Conservation (phyloP, 2,329 filamentous ascomycete genomes). For the Aschersonia sp. region DNA sequence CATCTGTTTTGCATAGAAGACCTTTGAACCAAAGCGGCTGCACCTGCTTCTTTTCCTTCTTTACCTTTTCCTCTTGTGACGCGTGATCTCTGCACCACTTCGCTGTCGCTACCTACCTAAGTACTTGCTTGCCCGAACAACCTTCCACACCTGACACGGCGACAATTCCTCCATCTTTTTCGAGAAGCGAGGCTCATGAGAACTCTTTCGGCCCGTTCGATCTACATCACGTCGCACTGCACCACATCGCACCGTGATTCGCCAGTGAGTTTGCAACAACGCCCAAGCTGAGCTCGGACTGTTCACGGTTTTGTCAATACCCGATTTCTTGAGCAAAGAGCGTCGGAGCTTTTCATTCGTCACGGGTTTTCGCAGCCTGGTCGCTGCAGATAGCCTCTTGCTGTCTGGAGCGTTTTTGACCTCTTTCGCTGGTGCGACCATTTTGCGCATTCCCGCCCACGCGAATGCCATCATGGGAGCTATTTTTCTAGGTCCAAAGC, state of each 20-base stretch:
- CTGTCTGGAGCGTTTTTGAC: not conserved
- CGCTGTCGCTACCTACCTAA: too few relatives aligned
- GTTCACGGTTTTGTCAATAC: not conserved
- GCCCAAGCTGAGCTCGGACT: not conserved
- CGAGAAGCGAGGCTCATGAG: not conserved
- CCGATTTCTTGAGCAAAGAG: not conserved
- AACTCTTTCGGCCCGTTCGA: not conserved
- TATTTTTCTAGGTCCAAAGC: slow-evolving; percentile 20
- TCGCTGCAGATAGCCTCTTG: not conserved
- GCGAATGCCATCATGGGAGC: slow-evolving; percentile 16
- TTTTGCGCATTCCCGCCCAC: not conserved
- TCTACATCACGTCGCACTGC: not conserved
- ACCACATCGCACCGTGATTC: not conserved
- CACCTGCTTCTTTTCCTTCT: not conserved
- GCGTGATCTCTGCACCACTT: not conserved
- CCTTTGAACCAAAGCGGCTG: too few relatives aligned
- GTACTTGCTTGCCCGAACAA: too few relatives aligned
- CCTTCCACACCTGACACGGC: too few relatives aligned
- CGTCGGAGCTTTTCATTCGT: too few relatives aligned
- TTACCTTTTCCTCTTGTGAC: not conserved
- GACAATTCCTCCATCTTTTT: not conserved
- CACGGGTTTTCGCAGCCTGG: not conserved
- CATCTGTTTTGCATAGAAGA: not conserved
- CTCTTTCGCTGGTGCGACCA: not conserved
- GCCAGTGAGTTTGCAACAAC: not conserved